These are phyloP conservation scores for Tubosaeta sp. DNA, from an alignment of 768 basidiomycete genomes.

Conservation along the genomic window DNA sequence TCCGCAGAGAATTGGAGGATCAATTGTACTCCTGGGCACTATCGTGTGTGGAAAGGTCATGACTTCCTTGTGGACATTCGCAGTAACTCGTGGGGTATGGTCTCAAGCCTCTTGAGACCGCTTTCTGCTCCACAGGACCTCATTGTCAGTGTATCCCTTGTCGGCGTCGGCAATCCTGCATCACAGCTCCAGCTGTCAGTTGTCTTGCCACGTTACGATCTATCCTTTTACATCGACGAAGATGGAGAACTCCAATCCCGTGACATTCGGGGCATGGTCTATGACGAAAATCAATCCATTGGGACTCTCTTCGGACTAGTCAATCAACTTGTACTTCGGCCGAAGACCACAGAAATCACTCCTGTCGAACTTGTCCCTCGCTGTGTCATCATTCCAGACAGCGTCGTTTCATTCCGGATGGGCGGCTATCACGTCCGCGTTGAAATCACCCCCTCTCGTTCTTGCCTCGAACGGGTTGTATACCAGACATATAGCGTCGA, in stretches of 20 bases:
- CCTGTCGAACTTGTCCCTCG: background rate
- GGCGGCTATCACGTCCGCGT: conserved; percentile 11
- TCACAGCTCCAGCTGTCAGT: conserved; percentile 19
- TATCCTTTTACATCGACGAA: conserved; percentile 43
- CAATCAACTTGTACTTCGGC: conserved; percentile 39
- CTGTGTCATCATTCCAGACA: conserved; percentile 38
- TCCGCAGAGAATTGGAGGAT: too few species aligned
- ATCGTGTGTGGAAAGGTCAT: conserved; percentile 4
- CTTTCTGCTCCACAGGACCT: conserved; percentile 20
- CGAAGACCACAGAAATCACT: conserved; percentile 5
- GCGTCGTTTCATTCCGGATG: conserved; percentile 30
- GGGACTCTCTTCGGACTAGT: conserved; percentile 43
- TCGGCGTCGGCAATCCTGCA: background rate
- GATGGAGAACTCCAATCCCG: too few species aligned
- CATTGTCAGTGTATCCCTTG: conserved; percentile 10
- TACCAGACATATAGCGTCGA: conserved; percentile 31
- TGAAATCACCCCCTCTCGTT: background rate
- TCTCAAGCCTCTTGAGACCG: conserved; percentile 18
- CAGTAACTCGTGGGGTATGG: conserved; percentile 25
- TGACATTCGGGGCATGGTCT: conserved; percentile 39
- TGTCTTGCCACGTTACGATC: conserved; percentile 35
- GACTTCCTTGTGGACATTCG: conserved; percentile 23
- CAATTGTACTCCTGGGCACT: too few species aligned
- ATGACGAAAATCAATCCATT: conserved; percentile 37
- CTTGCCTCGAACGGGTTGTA: background rate